These are phyloP conservation scores for Leccinum fibrillosum DNA, from an alignment of 768 basidiomycete species.

Conservation along the genomic window DNA sequence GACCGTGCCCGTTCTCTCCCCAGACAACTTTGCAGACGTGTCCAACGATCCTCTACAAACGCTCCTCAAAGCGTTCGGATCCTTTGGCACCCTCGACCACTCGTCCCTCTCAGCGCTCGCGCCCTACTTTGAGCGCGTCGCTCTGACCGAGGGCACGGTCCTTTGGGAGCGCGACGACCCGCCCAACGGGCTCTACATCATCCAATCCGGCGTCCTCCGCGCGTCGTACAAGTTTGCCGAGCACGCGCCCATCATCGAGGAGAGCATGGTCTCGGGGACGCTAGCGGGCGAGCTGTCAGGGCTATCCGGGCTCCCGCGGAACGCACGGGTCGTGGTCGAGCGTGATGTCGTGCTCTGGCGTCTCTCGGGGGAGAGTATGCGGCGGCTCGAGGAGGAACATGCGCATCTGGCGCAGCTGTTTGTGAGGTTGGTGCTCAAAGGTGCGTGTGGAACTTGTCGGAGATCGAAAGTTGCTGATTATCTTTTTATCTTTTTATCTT, in stretches of 20 bases:
- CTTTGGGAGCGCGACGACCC: constrained; percentile 78
- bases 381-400: constrained; percentile 61
- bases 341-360: constrained; percentile 79
- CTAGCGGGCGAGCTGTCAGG: constrained; percentile 90
- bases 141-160: constrained; percentile 52
- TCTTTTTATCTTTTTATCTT: background rate
- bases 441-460: constrained; percentile 36
- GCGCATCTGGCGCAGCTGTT: constrained; percentile 66
- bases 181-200: constrained; percentile 83
- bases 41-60: constrained; percentile 67
- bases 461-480: background rate
- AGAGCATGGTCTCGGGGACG: constrained; percentile 93
- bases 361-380: constrained; percentile 57
- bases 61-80: constrained; percentile 75
- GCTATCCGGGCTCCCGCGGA: constrained; percentile 73
- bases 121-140: constrained; percentile 66
- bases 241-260: constrained; percentile 64
- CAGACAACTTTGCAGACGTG: constrained; percentile 30
- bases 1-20: background rate
- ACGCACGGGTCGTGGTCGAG: constrained; percentile 85
- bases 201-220: constrained; percentile 82
- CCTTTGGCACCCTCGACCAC: constrained; percentile 57
- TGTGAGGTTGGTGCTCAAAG: constrained; percentile 68
- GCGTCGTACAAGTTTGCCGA: constrained; percentile 80
- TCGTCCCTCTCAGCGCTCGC: constrained; percentile 60